Base-by-base conservation (phyloP, 495 filamentous ascomycete species). In the Daldinia concentrica region DNA sequence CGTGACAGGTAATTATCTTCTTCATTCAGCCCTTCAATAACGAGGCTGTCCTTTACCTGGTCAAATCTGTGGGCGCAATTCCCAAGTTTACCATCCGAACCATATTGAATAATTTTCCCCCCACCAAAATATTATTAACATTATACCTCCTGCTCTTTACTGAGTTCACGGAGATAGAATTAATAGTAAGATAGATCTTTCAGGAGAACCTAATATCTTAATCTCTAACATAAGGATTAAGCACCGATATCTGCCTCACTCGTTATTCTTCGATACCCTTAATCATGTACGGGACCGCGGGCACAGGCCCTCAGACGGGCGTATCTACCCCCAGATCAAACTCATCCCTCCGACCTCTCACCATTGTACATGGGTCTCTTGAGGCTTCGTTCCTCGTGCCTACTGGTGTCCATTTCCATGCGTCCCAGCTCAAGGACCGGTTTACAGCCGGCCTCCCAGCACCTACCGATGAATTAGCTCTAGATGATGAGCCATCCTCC, bases 401-500 rank as follows among this genome's bases (percentile, higher is more conserved):
- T 19, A 98, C 96, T 66, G 89, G 89, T 64, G 86, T 97, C 68
- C 95, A 99, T 82, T 99, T 96, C 86, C 94, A 94, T 80, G 95
- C 95, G 66, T 92, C 93, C 29, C 91, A 95, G 81, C 86, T 97
- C 71, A 94, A 94, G 82, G 93, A 97, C 70, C 85, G 86, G 55
- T 98, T 99, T 80, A 88, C 87, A 43, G 85, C 91, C 12, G 92
- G 92, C 50, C 86, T 99, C 72, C 95, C 95, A 19, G 83, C 89
- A 55, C 91, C 95, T 30, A 99, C 95, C 74, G 95, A 99, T 79
- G 95, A 99, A 82, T 88, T 98, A 71, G 95, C 96, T 43, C 92
- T 94, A 76, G 95, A 99, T 80, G 95, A 99, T 72, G 95, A 99
- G 84, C 95, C 95, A 5, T 98, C 95, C 0, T 99, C 95, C 8